Evolutionary conservation across 2,329 filamentous ascomycete genomes (phyloP).

Genomic region (Botrytis sinoallii): DNA sequence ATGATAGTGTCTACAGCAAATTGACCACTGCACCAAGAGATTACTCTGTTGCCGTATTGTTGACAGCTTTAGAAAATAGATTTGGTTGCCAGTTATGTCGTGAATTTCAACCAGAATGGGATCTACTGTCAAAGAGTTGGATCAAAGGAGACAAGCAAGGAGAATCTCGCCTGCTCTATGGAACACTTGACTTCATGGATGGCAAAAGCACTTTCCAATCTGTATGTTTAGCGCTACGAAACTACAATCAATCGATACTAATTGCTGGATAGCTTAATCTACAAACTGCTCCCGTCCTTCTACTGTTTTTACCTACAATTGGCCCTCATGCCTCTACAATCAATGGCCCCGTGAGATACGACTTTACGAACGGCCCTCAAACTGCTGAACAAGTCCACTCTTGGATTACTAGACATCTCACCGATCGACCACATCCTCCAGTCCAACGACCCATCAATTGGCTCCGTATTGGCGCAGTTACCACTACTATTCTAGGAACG

Average conservation of each 20-base stretch:
- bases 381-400: slow-evolving; percentile 73
- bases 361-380: slow-evolving; percentile 74
- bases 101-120: slow-evolving; percentile 94
- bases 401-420: slow-evolving; percentile 77
- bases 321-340: slow-evolving; percentile 74
- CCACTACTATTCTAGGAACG: slow-evolving; percentile 66
- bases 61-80: slow-evolving; percentile 80
- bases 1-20: slow-evolving; percentile 70
- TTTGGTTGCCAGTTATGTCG: slow-evolving; percentile 84
- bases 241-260: slow-evolving; percentile 11
- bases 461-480: slow-evolving; percentile 64
- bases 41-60: slow-evolving; percentile 75
- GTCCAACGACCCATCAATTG: slow-evolving; percentile 87
- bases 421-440: slow-evolving; percentile 73
- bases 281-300: slow-evolving; percentile 87
- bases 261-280: slow-evolving; percentile 68
- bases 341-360: slow-evolving; percentile 70
- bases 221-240: slow-evolving; percentile 48
- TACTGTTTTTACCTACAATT: slow-evolving; percentile 80
- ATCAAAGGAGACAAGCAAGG: slow-evolving; percentile 74
- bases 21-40: slow-evolving; percentile 77
- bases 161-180: slow-evolving; percentile 72
- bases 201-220: slow-evolving; percentile 83
- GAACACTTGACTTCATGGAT: slow-evolving; percentile 81
- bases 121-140: slow-evolving; percentile 83